Evolutionary conservation across 192 early-diverging fungal genomes (phyloP).

Genomic region (Coemansia umbellata): DNA sequence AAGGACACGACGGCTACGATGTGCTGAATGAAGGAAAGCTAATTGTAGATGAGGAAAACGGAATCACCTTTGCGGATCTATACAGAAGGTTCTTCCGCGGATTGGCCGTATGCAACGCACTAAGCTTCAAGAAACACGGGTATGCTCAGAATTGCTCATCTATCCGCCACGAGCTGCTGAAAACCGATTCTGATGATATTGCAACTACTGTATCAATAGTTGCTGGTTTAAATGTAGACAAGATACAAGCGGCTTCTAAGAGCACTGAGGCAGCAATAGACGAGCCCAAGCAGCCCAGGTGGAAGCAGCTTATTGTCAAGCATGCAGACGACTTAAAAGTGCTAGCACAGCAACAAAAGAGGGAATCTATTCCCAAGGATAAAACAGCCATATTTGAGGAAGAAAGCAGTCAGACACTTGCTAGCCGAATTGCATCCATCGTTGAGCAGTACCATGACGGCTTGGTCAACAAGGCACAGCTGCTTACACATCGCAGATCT

Average conservation of each 20-base stretch:
- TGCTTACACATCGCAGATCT: conserved; percentile 5
- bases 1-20: conserved; percentile 59
- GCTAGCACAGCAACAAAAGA: conserved; percentile 10
- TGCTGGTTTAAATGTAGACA: not conserved
- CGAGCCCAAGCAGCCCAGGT: conserved; percentile 6
- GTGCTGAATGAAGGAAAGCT: conserved; percentile 45
- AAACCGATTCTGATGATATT: not conserved
- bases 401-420: conserved; percentile 2
- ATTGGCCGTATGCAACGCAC: conserved; percentile 57
- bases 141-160: conserved; percentile 21
- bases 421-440: conserved; percentile 16
- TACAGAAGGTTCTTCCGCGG: conserved; percentile 58
- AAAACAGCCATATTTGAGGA: not conserved
- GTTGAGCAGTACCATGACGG: conserved; percentile 20
- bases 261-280: not conserved
- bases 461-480: conserved; percentile 13
- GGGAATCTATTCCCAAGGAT: not conserved
- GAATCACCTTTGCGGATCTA: conserved; percentile 55
- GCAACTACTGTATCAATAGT: not conserved
- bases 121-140: conserved; percentile 36
- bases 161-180: conserved; percentile 5
- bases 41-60: conserved; percentile 61
- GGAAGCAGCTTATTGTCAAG: conserved; percentile 38
- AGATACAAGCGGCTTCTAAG: not conserved
- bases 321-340: conserved; percentile 24